Base-by-base conservation (phyloP, 306 rosid genomes). In the Myrica gale region DNA sequence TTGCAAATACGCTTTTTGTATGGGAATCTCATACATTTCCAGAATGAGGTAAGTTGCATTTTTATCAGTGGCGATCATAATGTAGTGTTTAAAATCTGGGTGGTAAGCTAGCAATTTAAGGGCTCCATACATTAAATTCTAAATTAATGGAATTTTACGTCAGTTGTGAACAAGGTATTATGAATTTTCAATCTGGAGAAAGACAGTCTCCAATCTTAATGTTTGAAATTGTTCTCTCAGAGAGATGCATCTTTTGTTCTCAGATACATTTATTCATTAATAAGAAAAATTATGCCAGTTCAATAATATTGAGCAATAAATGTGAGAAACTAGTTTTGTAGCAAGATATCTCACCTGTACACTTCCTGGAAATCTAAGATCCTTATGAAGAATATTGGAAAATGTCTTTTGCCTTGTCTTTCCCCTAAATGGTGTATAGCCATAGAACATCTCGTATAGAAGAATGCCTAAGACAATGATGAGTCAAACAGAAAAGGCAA, bases 351-450 rank as follows among this genome's bases (percentile, higher is more conserved):
- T 85, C 72, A 95, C 99, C 82, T 73, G 84, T 88, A 82, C 86
- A 26, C 93, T 89, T 82, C 85, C 84, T 66, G 99, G 93, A 85
- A 95, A 95, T 77, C 89, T 95, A 66, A 95, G 93, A 84, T 95
- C 99, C 85, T 95, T 95, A 61, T 89, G 99, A 76, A 95, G 99
- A 87, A 95, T 87, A 69, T 95, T 92, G 79, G 96, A 82, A 68
- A 95, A 95, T 39, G 99, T 92, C 75, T 79, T 95, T 74, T 92
- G 99, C 85, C 99, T 92, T 60, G 97, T 88, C 84, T 84, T 92
- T 19, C 99, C 99, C 58, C 99, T 81, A 81, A 95, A 95, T 69
- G 99, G 97, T 9, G 99, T 95, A 76, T 87, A 89, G 54, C 97
- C 99, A 61, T 89, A 92, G 46, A 95, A 80, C 99, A 95, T 95